Evolutionary conservation across 177 flowering plant species (phyloP), one percentile per base, ranked within the genome.

Genomic region (Vitis hybrid): DNA sequence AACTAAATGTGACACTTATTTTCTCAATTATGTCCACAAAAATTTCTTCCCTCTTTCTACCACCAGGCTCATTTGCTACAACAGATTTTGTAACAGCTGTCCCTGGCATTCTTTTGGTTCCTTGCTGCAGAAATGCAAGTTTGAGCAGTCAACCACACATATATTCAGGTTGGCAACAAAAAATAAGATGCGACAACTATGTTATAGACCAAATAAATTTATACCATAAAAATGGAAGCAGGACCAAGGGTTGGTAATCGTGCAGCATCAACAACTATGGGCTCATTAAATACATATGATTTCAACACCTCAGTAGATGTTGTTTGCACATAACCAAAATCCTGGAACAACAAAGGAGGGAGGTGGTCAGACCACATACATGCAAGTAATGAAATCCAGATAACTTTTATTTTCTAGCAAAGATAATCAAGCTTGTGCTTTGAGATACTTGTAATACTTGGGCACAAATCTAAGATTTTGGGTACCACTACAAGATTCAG

Each of bases 1-100:
- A 90, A 82, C 98, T 95, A 85, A 95, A 95, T 56, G 97, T 91
- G 45, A 91, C 88, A 55, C 97, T 93, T 73, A 94, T 91, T 81
- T 91, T 93, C 85, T 93, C 98, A 76, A 95, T 91, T 56, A 95
- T 87, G 76, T 95, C 97, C 70, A 95, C 98, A 81, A 93, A 95
- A 60, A 91, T 93, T 84, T 95, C 98, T 81, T 91, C 99, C 75
- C 99, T 93, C 84, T 77, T 91, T 67, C 92, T 80, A 33, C 97
- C 99, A 51, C 93, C 94, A 58, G 96, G 91, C 65, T 90, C 98
- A 89, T 86, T 89, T 69, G 99, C 92, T 13, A 95, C 94, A 71
- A 91, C 98, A 71, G 99, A 95, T 78, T 93, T 93, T 67, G 99
- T 93, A 39, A 95, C 91, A 66, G 99, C 98, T 62, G 94, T 95